Evolutionary conservation across 352 stramenopile genomes (phyloP), one percentile per base, ranked within the genome.

Genomic region (Phytophthora fragariaefolia): DNA sequence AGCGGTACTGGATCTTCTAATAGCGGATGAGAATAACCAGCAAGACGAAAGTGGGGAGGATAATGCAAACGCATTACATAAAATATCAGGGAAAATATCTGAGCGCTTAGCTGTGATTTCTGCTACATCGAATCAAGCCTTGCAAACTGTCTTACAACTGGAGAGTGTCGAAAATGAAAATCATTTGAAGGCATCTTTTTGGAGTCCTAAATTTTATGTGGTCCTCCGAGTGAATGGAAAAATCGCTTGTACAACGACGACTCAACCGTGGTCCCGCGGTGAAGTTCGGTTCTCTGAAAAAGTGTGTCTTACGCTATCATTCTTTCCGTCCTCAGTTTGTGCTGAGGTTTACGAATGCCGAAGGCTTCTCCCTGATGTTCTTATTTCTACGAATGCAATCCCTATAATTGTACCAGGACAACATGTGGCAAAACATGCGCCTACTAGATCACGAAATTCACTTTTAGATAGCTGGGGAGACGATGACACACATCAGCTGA

Each of bases 401-500:
- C 73, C 83, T 10, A 45, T 92, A 20, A 40, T 89, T 13, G 47
- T 93, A 3, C 83, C 85, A 3, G 85, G 83, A 3, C 63, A 79
- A 18, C 64, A 69, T 45, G 53, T 73, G 28, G 38, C 47, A 32
- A 58, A 58, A 6, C 36, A 13, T 26, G 59, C 48, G 47, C 34
- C 50, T 8, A 53, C 42, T 10, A 52, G 57, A 45, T 47, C 53
- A 6, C 20, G 27, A 9, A 51, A 32, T 30, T 58, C 52, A 18
- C 6, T 32, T 13, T 43, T 46, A 7, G 20, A 56, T 24, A 32
- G n/a, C 40, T 66, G 63, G 64, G 52, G 48, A 28, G 34, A 58
- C 34, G 46, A 54, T 30, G 40, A 53, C 15, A 10, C 15, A 23
- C 12, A 56, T 22, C 32, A 62, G 15, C 32, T 70, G 43, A 48